Evolutionary conservation across 1,139 yeast genomes (phyloP).

Genomic region (Kodamaea fungicola): DNA sequence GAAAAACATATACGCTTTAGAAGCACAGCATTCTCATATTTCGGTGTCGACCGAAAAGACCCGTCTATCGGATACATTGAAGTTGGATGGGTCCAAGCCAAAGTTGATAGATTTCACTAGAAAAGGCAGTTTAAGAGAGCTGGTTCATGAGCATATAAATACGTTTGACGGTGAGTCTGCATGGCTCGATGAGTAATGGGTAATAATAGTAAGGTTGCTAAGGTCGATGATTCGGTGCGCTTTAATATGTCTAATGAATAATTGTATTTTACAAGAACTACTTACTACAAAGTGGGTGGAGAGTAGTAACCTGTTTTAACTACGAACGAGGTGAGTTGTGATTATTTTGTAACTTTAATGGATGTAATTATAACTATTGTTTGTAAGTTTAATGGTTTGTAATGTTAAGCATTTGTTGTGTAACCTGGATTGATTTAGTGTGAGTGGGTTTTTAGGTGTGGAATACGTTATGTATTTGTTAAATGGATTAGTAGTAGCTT

Average conservation of each 20-base stretch:
- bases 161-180: conserved; percentile 29
- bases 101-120: conserved; percentile 54
- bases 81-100: conserved; percentile 24
- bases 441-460: too few species aligned
- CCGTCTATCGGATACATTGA: conserved; percentile 1
- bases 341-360: too few species aligned
- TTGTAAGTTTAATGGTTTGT: too few species aligned
- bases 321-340: too few species aligned
- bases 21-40: background rate
- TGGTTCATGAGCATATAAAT: conserved; percentile 28
- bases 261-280: background rate
- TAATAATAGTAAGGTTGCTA: conserved; percentile 4
- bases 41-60: background rate
- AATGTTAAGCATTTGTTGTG: too few species aligned
- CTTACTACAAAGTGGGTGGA: too few species aligned
- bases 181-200: conserved; percentile 25
- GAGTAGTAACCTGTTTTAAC: too few species aligned
- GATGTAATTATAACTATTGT: too few species aligned
- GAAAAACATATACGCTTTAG: conserved; percentile 1
- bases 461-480: too few species aligned
- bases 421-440: too few species aligned
- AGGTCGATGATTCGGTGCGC: conserved; percentile 1
- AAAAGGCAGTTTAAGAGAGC: conserved; percentile 43
- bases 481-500: too few species aligned
- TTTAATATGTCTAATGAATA: background rate